phyloP scores from a whole-genome alignment of 2,329 filamentous ascomycete species.

The Trichocomaceae sp. region DNA sequence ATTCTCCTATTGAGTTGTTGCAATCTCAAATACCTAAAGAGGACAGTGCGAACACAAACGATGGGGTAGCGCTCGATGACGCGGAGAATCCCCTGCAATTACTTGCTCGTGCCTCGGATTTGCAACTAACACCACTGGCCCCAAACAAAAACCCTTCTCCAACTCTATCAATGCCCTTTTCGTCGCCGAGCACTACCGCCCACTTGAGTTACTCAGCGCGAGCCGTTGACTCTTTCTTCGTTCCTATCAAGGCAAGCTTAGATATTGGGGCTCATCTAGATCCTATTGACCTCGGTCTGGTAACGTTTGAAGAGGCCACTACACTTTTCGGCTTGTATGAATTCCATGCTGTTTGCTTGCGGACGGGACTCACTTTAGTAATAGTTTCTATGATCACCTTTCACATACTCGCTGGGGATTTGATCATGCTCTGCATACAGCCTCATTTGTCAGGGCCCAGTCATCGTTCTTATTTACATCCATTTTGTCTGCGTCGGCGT shows the following conservation, averaged over 20 bases:
- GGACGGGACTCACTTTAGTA: not conserved
- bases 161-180: slow-evolving; percentile 23
- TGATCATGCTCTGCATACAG: slow-evolving; percentile 60
- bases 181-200: slow-evolving; percentile 35
- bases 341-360: not conserved
- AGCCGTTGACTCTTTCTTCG: slow-evolving; percentile 58
- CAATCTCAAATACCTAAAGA: slow-evolving; percentile 13
- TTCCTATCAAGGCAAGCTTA: slow-evolving; percentile 55
- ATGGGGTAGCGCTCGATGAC: slow-evolving; percentile 59
- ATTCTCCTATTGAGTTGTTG: slow-evolving; percentile 22
- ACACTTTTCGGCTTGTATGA: slow-evolving; percentile 59
- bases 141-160: slow-evolving; percentile 16
- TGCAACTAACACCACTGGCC: slow-evolving; percentile 47
- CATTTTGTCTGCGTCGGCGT: slow-evolving; percentile 60
- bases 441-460: slow-evolving; percentile 58
- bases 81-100: slow-evolving; percentile 69
- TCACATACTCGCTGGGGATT: slow-evolving; percentile 70
- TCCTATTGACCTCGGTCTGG: slow-evolving; percentile 62
- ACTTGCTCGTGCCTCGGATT: slow-evolving; percentile 64
- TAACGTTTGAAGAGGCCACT: slow-evolving; percentile 59
- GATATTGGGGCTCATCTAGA: slow-evolving; percentile 61
- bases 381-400: slow-evolving; percentile 61
- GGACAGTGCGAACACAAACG: slow-evolving; percentile 32
- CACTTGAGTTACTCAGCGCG: slow-evolving; percentile 11
- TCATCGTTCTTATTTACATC: slow-evolving; percentile 68